phyloP scores from a whole-genome alignment of 2,329 filamentous ascomycete species.

The Ascocoryne sarcoides region DNA sequence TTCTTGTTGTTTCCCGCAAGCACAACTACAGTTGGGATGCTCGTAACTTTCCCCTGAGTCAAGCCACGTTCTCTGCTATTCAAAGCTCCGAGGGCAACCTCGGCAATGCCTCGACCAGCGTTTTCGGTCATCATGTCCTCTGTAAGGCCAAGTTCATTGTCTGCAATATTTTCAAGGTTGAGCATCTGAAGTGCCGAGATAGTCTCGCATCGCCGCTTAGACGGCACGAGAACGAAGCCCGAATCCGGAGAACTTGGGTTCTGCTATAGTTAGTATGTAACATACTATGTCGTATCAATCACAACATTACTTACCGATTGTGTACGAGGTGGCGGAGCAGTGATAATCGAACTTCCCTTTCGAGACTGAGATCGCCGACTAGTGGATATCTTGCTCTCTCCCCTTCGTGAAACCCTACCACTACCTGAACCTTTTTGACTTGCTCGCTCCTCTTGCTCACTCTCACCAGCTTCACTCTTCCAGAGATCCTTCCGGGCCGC shows the following conservation, averaged over 20 bases:
- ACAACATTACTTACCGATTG: constrained; percentile 20
- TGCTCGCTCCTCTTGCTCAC: constrained; percentile 24
- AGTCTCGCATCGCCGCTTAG: constrained; percentile 50
- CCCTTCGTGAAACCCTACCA: constrained; percentile 28
- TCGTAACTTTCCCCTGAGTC: constrained; percentile 31
- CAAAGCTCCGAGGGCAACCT: constrained; percentile 66
- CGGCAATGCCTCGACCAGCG: constrained; percentile 78
- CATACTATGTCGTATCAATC: background rate
- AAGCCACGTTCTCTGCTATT: constrained; percentile 31
- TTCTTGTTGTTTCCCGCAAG: constrained; percentile 95
- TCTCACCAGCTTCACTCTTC: constrained; percentile 68
- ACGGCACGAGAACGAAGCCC: constrained; percentile 43
- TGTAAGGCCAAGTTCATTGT: constrained; percentile 75
- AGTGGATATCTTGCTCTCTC: constrained; percentile 29
- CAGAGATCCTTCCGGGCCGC: constrained; percentile 36
- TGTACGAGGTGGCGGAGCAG: constrained; percentile 17
- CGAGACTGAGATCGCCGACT: constrained; percentile 27
- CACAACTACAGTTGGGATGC: constrained; percentile 47
- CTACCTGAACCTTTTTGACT: constrained; percentile 28
- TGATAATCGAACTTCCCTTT: constrained; percentile 26
- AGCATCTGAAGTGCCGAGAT: constrained; percentile 77
- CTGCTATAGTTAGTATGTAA: constrained; percentile 17
- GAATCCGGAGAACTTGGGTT: constrained; percentile 18
- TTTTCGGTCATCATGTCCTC: constrained; percentile 92
- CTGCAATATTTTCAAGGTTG: constrained; percentile 84